phyloP scores from a whole-genome alignment of 108 stramenopile species.

The Fragilaria crotonensis region DNA sequence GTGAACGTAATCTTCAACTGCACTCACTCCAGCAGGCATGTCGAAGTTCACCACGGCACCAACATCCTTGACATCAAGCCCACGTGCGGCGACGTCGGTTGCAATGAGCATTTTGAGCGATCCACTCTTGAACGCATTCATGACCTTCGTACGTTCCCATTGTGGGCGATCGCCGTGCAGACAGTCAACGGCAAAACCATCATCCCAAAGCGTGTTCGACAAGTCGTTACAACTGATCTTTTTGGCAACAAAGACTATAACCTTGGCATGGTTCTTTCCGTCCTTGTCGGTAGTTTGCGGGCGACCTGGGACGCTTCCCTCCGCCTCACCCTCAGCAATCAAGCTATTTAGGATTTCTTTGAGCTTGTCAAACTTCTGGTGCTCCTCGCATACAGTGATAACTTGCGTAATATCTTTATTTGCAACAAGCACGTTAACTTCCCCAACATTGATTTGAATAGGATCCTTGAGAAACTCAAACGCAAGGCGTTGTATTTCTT shows the following conservation, averaged over 20 bases:
- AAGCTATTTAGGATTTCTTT: constrained; percentile 86
- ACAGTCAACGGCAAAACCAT: constrained; percentile 87
- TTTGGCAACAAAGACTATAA: constrained; percentile 87
- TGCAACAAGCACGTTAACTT: constrained; percentile 81
- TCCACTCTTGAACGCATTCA: constrained; percentile 89
- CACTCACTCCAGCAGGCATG: constrained; percentile 88
- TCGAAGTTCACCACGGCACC: constrained; percentile 96
- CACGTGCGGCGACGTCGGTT: too few relatives aligned
- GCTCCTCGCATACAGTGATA: constrained; percentile 82
- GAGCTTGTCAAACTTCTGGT: constrained; percentile 89
- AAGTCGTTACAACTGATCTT: constrained; percentile 82
- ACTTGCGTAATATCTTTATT: constrained; percentile 93
- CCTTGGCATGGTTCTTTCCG: constrained; percentile 73
- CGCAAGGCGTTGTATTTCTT: constrained; percentile 95
- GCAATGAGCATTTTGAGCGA: constrained; percentile 90
- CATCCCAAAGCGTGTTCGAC: constrained; percentile 87
- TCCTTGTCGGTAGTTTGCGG: constrained; percentile 40
- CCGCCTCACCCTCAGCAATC: constrained; percentile 40
- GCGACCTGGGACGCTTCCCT: constrained; percentile 18
- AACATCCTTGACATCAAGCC: constrained; percentile 97
- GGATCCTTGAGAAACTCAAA: constrained; percentile 94
- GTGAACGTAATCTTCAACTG: constrained; percentile 90
- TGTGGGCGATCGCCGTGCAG: constrained; percentile 97
- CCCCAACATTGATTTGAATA: constrained; percentile 93
- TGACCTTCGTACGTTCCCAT: constrained; percentile 92